These are phyloP conservation scores for Phaeosphaeriaceae sp. DNA, from an alignment of 2,329 filamentous ascomycete genomes.

Conservation along the genomic window DNA sequence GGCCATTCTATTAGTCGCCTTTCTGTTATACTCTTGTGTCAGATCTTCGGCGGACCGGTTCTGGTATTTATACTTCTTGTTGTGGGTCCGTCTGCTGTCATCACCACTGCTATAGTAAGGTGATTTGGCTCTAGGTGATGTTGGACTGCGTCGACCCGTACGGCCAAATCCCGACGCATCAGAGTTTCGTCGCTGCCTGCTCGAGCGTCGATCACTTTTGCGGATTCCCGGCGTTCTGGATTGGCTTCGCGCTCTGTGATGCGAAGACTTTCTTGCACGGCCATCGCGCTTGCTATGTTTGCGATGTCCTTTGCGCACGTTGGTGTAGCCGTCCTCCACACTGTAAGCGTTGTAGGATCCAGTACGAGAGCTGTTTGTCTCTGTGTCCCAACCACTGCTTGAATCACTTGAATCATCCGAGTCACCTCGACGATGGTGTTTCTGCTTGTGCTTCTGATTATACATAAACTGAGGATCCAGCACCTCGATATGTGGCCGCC, in stretches of 20 bases:
- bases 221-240: conserved; percentile 16
- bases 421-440: conserved; percentile 7
- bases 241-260: conserved; percentile 18
- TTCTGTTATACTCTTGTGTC: background rate
- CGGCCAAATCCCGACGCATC: background rate
- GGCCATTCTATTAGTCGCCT: background rate
- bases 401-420: conserved; percentile 26
- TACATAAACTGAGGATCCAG: conserved; percentile 14
- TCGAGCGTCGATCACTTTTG: background rate
- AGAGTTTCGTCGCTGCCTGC: conserved; percentile 1
- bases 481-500: conserved; percentile 12
- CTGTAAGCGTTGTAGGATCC: conserved; percentile 20
- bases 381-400: conserved; percentile 22
- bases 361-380: conserved; percentile 22
- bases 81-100: background rate
- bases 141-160: background rate
- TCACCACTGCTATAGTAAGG: conserved; percentile 3
- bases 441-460: conserved; percentile 25
- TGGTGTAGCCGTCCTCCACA: conserved; percentile 30
- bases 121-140: background rate
- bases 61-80: background rate
- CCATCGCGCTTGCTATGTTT: conserved; percentile 20
- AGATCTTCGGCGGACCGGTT: background rate
- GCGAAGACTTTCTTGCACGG: conserved; percentile 14
- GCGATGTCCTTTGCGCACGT: conserved; percentile 19